Conservation (phyloP, 2,329 filamentous ascomycete species). For the Sporothrix phasma region DNA sequence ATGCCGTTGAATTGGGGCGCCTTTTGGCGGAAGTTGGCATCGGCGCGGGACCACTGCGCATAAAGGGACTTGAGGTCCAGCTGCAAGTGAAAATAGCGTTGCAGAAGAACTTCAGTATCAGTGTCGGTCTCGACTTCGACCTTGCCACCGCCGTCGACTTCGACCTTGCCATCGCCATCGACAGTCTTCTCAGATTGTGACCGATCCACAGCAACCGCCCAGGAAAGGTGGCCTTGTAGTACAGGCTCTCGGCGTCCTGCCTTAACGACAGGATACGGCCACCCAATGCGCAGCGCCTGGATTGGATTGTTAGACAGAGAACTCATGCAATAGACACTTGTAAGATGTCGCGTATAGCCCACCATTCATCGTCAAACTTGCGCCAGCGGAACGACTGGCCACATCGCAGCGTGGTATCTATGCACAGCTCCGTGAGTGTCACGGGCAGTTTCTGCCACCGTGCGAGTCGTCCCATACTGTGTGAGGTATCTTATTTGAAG, state of each 20-base stretch:
- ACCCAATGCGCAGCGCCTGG: constrained; percentile 69
- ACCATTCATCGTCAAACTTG: constrained; percentile 79
- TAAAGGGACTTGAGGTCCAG: constrained; percentile 72
- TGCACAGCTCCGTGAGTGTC: constrained; percentile 74
- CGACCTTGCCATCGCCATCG: no score
- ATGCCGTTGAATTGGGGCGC: constrained; percentile 84
- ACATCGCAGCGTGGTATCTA: constrained; percentile 88
- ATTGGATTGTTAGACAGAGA: constrained; percentile 24
- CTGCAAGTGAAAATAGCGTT: constrained; percentile 77
- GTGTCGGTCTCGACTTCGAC: constrained; percentile 32
- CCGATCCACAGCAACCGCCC: background rate
- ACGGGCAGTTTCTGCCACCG: constrained; percentile 86
- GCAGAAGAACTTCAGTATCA: constrained; percentile 63
- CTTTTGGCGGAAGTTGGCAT: constrained; percentile 80
- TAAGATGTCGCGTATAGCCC: constrained; percentile 16
- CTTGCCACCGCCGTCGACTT: constrained; percentile 31
- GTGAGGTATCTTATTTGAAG: no score
- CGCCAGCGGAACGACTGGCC: constrained; percentile 97
- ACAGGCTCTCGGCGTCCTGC: constrained; percentile 68
- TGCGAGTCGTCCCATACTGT: background rate
- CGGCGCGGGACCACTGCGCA: constrained; percentile 72
- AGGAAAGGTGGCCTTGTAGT: constrained; percentile 65
- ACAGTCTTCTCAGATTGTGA: background rate
- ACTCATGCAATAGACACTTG: background rate
- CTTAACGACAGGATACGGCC: constrained; percentile 77